These are phyloP conservation scores for Pulveroboletus ravenelii DNA, from an alignment of 768 basidiomycete genomes.

Conservation along the genomic window DNA sequence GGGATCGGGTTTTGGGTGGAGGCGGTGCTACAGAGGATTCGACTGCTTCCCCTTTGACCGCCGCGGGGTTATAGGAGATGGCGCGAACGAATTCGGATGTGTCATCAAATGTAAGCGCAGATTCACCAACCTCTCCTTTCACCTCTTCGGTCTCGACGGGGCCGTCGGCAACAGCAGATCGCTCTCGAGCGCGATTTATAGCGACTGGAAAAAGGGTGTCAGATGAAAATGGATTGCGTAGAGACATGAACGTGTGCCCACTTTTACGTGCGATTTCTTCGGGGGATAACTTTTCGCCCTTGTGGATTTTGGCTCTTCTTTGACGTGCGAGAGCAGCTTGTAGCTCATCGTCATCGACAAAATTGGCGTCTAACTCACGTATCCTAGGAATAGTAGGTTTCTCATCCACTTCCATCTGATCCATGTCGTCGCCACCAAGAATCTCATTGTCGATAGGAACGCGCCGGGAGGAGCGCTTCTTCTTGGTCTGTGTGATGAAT, in stretches of 20 bases:
- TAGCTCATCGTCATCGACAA: constrained; percentile 97
- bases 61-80: constrained; percentile 61
- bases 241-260: constrained; percentile 32
- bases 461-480: constrained; percentile 77
- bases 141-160: constrained; percentile 45
- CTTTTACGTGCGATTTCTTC: constrained; percentile 80
- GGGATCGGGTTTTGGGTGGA: constrained; percentile 34
- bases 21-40: constrained; percentile 29
- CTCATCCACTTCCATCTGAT: constrained; percentile 76
- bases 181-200: constrained; percentile 54
- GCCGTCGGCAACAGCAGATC: constrained; percentile 36
- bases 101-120: constrained; percentile 85
- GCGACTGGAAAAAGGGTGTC: constrained; percentile 46
- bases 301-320: constrained; percentile 75
- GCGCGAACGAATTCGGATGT: constrained; percentile 95
- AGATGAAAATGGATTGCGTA: not conserved
- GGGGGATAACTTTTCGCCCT: constrained; percentile 68
- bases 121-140: constrained; percentile 34
- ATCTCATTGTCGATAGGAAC: constrained; percentile 41
- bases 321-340: constrained; percentile 88
- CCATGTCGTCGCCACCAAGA: constrained; percentile 10
- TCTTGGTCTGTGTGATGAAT: constrained; percentile 70
- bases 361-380: constrained; percentile 78
- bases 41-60: constrained; percentile 46
- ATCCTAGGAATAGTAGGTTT: constrained; percentile 62